Evolutionary conservation across 352 stramenopile genomes (phyloP), one percentile per base, ranked within the genome.

Genomic region (Ophiocytium majus): DNA sequence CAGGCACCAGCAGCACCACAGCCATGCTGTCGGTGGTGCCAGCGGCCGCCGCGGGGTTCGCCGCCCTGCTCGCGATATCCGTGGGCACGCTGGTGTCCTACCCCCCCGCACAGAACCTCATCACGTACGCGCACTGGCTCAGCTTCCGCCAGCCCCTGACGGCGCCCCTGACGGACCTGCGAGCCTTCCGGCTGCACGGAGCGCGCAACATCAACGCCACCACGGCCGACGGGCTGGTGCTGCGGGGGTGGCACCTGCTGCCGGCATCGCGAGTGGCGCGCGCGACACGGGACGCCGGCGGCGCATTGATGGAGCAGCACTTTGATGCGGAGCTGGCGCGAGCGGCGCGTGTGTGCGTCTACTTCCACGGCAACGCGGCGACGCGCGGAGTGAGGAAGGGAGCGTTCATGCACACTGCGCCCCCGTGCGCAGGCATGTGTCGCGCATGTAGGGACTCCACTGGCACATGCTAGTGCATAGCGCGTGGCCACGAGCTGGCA

Each of bases 321-420:
- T 83, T 83, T 33, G 79, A 83, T 17, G n/a, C 5, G 23, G 79
- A 33, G 19, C 35, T 83, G 50, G 79, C 17, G n/a, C 10, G 0
- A 9, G 5, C 79, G 0, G n/a, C 23, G n/a, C 9, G 64, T 28
- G 37, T 88, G 14, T 28, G 89, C 10, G 17, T 88, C 1, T 88
- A 89, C 37, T 88, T 88, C 0, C 84, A 88, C 37, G 84, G 84
- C 28, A 89, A 88, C 50, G 79, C 84, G 10, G 82, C 35, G 10
- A 88, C 43, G 14, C 82, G 84, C 1, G 84, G 79, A 10, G 14
- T 74, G 19, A 66, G 19, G n/a, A n/a, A n/a, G n/a, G n/a, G n/a
- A n/a, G n/a, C n/a, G 19, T 32, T 1, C 9, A 78, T 82, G 32
- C n/a, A n/a, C n/a, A n/a, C n/a, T n/a, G n/a, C n/a, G n/a, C n/a